Base-by-base conservation (phyloP, 2,329 filamentous ascomycete genomes). In the Colletotrichum tofieldiae region DNA sequence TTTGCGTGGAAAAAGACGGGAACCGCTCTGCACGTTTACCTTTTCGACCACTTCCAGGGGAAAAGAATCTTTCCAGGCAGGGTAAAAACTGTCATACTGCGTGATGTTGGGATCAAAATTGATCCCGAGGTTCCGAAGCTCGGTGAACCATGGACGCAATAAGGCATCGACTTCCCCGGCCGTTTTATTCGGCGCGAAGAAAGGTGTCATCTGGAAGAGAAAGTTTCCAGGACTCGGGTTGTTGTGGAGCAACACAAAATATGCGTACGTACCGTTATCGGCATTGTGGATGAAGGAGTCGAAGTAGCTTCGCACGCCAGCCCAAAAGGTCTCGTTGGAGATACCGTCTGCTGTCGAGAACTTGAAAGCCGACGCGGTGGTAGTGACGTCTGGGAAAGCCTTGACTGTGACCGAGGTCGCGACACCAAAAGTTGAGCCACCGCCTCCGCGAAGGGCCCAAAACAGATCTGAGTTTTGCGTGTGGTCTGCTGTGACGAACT, bases 401-500 rank as follows among this genome's bases (percentile, higher is more conserved):
- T 70, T 70, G 26, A 70, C 67, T 1, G 67, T 70, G 20, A 70
- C 67, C 7, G 67, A 70, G 20, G 55, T 66, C 12, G 67, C 62
- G 1, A 70, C 43, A 11, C 61, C 61, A 54, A 70, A 70, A 0
- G 67, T 70, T 16, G 67, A 70, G 20, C 85, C 87, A 1, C 90
- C 90, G 0, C 90, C 89, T 3, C 90, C 90, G 37, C 83, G 83
- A 1, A 92, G 79, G 1, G 90, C 91, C 90, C 90, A 93, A 80
- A 89, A 92, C 0, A 93, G 81, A 61, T 92, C 90, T 0, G 81
- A 69, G 73, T 92, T 88, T 29, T 85, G 73, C 0, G 76, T 76
- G 0, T 81, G 82, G 3, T 82, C 86, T 0, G 88, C 89, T 3
- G 79, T 84, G 0, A 90, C 72, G n/a, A 86, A 75, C 14, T 82